phyloP scores from a whole-genome alignment of 2,329 filamentous ascomycete genomes.

The Fusarium praegraminearum region DNA sequence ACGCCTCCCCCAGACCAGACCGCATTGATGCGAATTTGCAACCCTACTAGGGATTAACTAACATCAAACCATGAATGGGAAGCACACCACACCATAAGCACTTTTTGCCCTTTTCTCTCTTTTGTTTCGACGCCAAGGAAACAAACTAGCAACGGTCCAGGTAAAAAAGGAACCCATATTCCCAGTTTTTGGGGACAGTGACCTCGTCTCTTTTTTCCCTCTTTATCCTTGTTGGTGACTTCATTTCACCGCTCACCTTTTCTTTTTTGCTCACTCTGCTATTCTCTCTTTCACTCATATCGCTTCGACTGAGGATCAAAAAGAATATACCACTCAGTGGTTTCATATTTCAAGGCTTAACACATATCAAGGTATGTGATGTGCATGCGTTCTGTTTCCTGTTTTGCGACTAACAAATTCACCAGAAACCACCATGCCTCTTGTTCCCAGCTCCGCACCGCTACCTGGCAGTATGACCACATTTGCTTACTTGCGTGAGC shows the following conservation, averaged over 20 bases:
- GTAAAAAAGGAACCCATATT: slow-evolving; percentile 27
- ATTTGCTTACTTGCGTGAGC: slow-evolving; percentile 45
- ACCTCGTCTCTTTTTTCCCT: slow-evolving; percentile 4
- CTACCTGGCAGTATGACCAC: slow-evolving; percentile 39
- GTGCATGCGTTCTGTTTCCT: background rate
- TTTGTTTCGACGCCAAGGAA: slow-evolving; percentile 37
- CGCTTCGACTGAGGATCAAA: background rate
- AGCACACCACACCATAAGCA: slow-evolving; percentile 29
- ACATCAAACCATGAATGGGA: slow-evolving; percentile 34
- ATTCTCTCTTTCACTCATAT: slow-evolving; percentile 10
- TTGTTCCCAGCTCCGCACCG: slow-evolving; percentile 37
- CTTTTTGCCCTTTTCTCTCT: background rate
- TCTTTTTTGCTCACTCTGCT: background rate
- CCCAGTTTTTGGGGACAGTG: slow-evolving; percentile 20
- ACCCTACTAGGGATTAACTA: slow-evolving; percentile 28
- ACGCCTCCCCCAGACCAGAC: slow-evolving; percentile 37
- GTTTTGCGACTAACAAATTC: slow-evolving; percentile 7
- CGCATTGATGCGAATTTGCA: slow-evolving; percentile 41
- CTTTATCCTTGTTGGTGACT: slow-evolving; percentile 9
- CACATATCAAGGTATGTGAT: slow-evolving; percentile 10
- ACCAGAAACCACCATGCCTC: slow-evolving; percentile 38
- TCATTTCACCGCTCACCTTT: slow-evolving; percentile 37
- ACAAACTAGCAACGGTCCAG: slow-evolving; percentile 23
- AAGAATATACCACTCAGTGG: background rate
- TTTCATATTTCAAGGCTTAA: slow-evolving; percentile 3